Evolutionary conservation across 768 basidiomycete genomes (phyloP).

Genomic region (Mycena vitilis): DNA sequence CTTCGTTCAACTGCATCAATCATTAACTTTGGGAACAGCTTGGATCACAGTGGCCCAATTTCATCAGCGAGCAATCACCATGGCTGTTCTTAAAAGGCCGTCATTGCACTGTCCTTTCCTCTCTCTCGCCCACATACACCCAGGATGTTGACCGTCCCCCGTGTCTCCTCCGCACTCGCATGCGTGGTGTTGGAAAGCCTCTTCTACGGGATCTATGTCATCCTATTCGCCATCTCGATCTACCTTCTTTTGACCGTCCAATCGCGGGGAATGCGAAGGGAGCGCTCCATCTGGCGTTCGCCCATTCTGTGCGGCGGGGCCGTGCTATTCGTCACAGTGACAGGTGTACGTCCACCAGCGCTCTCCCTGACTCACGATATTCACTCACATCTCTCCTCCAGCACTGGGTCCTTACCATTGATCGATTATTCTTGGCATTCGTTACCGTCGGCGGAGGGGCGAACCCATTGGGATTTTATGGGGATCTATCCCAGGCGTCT

Average conservation of each 20-base stretch:
- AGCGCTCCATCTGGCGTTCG: constrained; percentile 22
- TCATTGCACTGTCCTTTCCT: no score
- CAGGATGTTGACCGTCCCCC: constrained; percentile 33
- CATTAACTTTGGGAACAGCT: no score
- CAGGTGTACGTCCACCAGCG: constrained; percentile 6
- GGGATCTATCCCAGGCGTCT: constrained; percentile 10
- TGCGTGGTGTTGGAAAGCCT: constrained; percentile 27
- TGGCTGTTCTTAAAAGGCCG: no score
- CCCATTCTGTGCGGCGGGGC: constrained; percentile 22
- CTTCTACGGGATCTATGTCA: constrained; percentile 26
- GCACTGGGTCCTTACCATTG: constrained; percentile 22
- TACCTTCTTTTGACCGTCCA: constrained; percentile 22
- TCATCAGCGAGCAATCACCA: no score
- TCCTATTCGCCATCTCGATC: constrained; percentile 18
- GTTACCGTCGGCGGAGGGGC: neutral
- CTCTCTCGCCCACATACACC: neutral
- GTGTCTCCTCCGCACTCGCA: constrained; percentile 19
- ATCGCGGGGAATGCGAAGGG: constrained; percentile 4
- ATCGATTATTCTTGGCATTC: constrained; percentile 22
- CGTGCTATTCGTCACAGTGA: constrained; percentile 14
- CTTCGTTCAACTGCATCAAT: no score
- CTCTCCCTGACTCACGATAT: neutral
- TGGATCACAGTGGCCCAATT: no score
- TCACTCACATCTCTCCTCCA: neutral
- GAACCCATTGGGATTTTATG: constrained; percentile 15